Percentiles rank a stretch among this genome's conserved stretches.
phyloP scores from a whole-genome alignment of 208 protist species.

The Crithidia bombi region DNA sequence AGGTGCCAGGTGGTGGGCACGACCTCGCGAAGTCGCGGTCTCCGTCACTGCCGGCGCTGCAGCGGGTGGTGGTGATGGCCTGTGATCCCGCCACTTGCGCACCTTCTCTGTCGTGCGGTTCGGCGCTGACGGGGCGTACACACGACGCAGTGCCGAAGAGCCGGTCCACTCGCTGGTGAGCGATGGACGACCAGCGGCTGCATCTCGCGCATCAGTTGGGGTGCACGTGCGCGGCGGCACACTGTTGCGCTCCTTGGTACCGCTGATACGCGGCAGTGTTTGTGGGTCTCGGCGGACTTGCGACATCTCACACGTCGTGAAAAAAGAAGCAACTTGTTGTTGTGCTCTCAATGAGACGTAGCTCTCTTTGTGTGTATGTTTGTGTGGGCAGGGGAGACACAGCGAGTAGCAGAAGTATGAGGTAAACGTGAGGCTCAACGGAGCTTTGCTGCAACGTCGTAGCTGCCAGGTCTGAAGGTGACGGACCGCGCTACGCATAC shows the following conservation, averaged over 20 bases:
- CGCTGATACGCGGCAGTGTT: conserved; percentile 8
- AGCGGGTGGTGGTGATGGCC: background rate
- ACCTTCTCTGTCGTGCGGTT: background rate
- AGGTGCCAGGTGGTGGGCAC: conserved; percentile 19
- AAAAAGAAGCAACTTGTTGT: no score
- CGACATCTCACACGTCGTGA: background rate
- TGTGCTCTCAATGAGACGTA: background rate
- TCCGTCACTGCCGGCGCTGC: background rate
- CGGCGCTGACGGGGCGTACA: conserved; percentile 6
- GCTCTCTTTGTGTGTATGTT: background rate
- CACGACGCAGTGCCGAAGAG: conserved; percentile 6
- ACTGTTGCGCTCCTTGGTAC: background rate
- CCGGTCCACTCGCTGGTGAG: conserved; percentile 7
- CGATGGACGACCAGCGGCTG: background rate
- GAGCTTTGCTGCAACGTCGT: no score
- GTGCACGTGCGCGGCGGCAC: background rate
- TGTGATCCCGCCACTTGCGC: background rate
- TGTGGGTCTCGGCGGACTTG: background rate
- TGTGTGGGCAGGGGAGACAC: no score
- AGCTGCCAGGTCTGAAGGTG: no score
- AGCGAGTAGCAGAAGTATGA: no score
- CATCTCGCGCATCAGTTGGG: background rate
- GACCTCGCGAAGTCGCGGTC: background rate
- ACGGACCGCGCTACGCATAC: no score
- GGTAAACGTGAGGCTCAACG: no score